Percentiles rank a stretch among this genome's conserved stretches.
Conservation (phyloP, 208 protist species). For the Leishmania gerbilli region DNA sequence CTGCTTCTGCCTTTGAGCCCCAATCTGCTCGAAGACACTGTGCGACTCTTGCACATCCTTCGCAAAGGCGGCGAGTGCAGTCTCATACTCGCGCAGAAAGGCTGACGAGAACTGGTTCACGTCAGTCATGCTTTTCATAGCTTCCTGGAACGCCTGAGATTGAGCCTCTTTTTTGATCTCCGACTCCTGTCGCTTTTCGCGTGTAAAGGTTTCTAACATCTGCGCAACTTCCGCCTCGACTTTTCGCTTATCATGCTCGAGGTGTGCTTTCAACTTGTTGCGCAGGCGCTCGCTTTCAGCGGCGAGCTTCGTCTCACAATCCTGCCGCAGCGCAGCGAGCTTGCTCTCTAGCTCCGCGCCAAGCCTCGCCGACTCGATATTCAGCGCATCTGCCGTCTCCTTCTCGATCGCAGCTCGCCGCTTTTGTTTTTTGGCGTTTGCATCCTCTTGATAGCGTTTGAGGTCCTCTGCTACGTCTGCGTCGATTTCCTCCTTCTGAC, state of each 20-base stretch:
- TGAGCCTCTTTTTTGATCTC: conserved; percentile 43
- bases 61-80: conserved; percentile 25
- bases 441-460: conserved; percentile 10
- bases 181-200: conserved; percentile 36
- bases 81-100: conserved; percentile 34
- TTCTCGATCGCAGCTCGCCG: conserved; percentile 4
- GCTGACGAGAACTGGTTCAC: conserved; percentile 25
- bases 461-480: conserved; percentile 9
- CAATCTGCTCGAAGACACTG: conserved; percentile 24
- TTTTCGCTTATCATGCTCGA: conserved; percentile 46
- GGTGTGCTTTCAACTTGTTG: conserved; percentile 32
- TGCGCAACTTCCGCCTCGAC: conserved; percentile 35
- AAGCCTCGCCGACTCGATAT: conserved; percentile 13
- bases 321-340: conserved; percentile 15
- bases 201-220: conserved; percentile 40
- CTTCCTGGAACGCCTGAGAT: conserved; percentile 33
- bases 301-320: conserved; percentile 23
- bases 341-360: conserved; percentile 20
- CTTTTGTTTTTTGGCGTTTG: conserved; percentile 16
- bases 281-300: conserved; percentile 29
- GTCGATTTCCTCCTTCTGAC: conserved; percentile 21
- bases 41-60: conserved; percentile 31
- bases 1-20: conserved; percentile 28
- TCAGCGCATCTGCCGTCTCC: conserved; percentile 8
- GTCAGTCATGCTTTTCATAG: conserved; percentile 11